These are phyloP conservation scores for sweet orange (Citrus sinensis) DNA, from an alignment of 345 rosid genomes.

Conservation along the genomic window DNA sequence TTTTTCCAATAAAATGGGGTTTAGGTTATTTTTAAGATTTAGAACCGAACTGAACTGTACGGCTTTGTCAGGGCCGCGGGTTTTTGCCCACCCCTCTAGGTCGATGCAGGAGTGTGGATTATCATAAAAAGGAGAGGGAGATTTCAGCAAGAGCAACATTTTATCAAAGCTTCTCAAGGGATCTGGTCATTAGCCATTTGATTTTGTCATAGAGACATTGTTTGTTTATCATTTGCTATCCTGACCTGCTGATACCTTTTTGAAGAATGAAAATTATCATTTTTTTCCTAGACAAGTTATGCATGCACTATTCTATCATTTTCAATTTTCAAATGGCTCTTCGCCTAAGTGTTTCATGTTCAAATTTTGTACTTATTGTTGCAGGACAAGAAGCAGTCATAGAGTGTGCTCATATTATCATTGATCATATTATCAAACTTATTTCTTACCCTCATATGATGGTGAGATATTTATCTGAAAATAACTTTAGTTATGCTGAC, in stretches of 20 bases:
- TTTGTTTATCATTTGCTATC: neutral
- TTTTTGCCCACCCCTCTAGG: too few species aligned
- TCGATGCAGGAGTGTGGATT: too few species aligned
- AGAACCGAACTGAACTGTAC: too few species aligned
- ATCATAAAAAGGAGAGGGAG: too few species aligned
- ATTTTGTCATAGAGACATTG: neutral
- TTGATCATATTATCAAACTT: constrained; percentile 52
- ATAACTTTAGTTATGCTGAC: neutral
- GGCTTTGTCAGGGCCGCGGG: too few species aligned
- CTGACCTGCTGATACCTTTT: neutral
- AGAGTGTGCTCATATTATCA: constrained; percentile 60
- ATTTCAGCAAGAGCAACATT: neutral
- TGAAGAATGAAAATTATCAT: neutral
- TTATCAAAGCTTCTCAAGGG: neutral
- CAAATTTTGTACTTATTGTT: constrained; percentile 7
- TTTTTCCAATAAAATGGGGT: too few species aligned
- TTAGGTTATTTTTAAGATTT: too few species aligned
- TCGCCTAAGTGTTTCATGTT: constrained; percentile 3
- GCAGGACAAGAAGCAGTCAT: constrained; percentile 61
- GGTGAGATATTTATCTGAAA: constrained; percentile 34
- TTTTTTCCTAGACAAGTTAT: neutral
- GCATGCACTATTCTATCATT: neutral
- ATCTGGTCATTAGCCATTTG: neutral
- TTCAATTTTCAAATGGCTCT: neutral
- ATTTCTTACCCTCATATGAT: constrained; percentile 57